Evolutionary conservation across 1,284 basidiomycete genomes (phyloP).

Genomic region (Tilletiopsis washingtonensis): DNA sequence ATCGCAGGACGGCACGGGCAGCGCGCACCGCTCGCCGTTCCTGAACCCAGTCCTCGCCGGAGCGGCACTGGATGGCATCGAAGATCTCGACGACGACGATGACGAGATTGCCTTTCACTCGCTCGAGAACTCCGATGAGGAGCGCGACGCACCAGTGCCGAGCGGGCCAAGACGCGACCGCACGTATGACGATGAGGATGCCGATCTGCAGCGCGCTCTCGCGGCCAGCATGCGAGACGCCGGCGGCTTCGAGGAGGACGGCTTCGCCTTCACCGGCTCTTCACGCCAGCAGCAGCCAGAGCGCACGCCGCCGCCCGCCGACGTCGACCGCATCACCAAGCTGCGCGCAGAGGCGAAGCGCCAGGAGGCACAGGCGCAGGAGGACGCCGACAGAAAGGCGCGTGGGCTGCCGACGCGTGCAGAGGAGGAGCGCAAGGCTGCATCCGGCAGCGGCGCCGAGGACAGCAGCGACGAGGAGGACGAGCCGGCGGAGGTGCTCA

Average conservation of each 20-base stretch:
- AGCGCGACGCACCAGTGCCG: too few species aligned
- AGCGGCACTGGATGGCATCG: not conserved
- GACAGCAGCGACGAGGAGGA: slow-evolving; percentile 20
- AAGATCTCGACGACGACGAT: not conserved
- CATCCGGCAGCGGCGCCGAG: not conserved
- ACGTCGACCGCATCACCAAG: slow-evolving; percentile 25
- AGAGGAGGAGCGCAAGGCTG: not conserved
- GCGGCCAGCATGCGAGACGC: slow-evolving; percentile 31
- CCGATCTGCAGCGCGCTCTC: slow-evolving; percentile 35
- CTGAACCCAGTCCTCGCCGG: slow-evolving; percentile 1
- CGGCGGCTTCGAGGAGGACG: slow-evolving; percentile 10
- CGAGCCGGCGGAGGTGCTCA: slow-evolving; percentile 26
- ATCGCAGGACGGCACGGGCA: not conserved
- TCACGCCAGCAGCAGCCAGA: slow-evolving; percentile 1
- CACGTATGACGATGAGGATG: slow-evolving; percentile 38
- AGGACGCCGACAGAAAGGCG: slow-evolving; percentile 13
- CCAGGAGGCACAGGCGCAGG: slow-evolving; percentile 19
- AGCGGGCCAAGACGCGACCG: slow-evolving; percentile 15
- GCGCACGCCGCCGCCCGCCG: slow-evolving; percentile 16
- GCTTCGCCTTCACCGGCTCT: not conserved
- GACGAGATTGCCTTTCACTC: slow-evolving; percentile 6
- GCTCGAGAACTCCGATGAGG: too few species aligned
- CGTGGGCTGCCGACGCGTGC: slow-evolving; percentile 12
- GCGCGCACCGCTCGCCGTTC: slow-evolving; percentile 3
- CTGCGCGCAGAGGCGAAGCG: slow-evolving; percentile 27